These are phyloP conservation scores for Curvularia eragrostidis DNA, from an alignment of 2,329 filamentous ascomycete species.

Conservation along the genomic window DNA sequence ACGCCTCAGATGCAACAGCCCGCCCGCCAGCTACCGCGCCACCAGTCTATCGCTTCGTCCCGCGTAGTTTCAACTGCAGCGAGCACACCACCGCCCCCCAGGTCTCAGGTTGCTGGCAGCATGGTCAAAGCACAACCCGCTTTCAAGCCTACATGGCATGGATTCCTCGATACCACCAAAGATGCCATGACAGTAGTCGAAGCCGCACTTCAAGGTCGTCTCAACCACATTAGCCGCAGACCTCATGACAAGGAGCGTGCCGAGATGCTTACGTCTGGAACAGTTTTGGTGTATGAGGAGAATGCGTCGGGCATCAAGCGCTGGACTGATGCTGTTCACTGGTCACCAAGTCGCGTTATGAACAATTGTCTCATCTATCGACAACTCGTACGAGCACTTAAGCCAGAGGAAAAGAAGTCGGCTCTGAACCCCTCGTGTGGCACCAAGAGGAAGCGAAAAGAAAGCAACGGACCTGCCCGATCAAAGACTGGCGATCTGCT, in stretches of 20 bases:
- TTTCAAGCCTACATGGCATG: constrained; percentile 70
- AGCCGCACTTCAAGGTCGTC: constrained; percentile 72
- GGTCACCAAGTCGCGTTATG: constrained; percentile 87
- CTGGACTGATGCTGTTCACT: constrained; percentile 91
- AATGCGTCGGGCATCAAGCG: constrained; percentile 89
- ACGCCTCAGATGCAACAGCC: constrained; percentile 29
- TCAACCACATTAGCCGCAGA: constrained; percentile 79
- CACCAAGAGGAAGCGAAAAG: constrained; percentile 48
- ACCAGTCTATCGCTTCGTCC: constrained; percentile 43
- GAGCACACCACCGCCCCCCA: constrained; percentile 39
- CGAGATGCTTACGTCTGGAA: constrained; percentile 80
- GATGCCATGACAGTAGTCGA: constrained; percentile 85
- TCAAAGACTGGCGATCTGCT: constrained; percentile 42
- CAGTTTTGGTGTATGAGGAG: constrained; percentile 91
- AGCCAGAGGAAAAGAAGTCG: constrained; percentile 48
- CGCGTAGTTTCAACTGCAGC: constrained; percentile 34
- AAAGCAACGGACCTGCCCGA: constrained; percentile 34
- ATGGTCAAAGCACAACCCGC: constrained; percentile 49
- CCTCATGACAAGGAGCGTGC: constrained; percentile 85
- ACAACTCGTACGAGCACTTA: constrained; percentile 62
- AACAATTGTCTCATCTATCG: constrained; percentile 87
- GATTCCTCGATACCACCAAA: constrained; percentile 70
- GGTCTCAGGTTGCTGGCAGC: constrained; percentile 36
- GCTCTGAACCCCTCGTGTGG: constrained; percentile 47
- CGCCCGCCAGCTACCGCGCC: constrained; percentile 32